phyloP scores from a whole-genome alignment of 768 basidiomycete genomes.

The Tulasnella sp. region DNA sequence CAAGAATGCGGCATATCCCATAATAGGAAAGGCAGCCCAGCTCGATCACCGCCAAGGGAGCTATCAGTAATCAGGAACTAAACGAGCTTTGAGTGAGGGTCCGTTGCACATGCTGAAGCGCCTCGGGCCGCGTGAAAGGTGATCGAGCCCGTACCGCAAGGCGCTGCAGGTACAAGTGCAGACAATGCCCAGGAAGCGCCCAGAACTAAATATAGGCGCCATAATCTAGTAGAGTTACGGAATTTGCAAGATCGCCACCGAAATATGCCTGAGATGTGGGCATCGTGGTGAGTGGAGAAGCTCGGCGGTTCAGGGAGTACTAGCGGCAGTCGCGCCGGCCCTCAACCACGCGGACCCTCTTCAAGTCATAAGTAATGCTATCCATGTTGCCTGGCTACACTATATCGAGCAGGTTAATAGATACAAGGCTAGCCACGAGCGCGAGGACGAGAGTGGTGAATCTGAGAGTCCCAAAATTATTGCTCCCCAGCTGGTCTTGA shows the following conservation, averaged over 20 bases:
- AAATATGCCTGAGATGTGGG: too few relatives aligned
- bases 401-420: conserved; percentile 80
- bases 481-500: neutral
- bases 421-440: conserved; percentile 65
- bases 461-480: neutral
- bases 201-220: too few relatives aligned
- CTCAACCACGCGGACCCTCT: too few relatives aligned
- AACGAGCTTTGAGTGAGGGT: neutral
- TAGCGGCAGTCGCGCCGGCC: conserved; percentile 42
- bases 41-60: neutral
- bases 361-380: conserved; percentile 22
- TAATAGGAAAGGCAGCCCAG: neutral
- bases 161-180: neutral
- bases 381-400: conserved; percentile 48
- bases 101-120: neutral
- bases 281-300: conserved; percentile 62
- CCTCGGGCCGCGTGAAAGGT: neutral
- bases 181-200: too few relatives aligned
- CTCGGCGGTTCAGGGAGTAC: conserved; percentile 87
- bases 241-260: too few relatives aligned
- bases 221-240: too few relatives aligned
- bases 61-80: neutral
- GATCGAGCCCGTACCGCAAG: neutral
- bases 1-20: neutral
- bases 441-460: neutral